Conservation (phyloP, 345 rosid species). For the Arabis alpina region DNA sequence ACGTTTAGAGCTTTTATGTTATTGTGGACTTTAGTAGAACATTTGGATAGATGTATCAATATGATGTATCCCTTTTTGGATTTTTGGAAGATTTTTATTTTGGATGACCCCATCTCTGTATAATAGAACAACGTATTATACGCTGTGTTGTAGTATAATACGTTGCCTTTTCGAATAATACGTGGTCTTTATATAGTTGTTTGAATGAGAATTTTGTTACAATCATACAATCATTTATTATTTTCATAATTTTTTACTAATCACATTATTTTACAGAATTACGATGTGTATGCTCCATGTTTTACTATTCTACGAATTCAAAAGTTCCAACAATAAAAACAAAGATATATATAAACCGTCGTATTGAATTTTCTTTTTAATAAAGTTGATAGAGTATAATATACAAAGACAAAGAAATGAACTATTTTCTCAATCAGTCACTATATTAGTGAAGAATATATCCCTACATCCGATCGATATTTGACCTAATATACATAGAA, state of each 20-base stretch:
- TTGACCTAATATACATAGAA: no score
- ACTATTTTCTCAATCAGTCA: not conserved
- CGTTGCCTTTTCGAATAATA: not conserved
- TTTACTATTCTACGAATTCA: not conserved
- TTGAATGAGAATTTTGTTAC: not conserved
- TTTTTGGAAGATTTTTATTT: not conserved
- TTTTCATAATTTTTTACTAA: not conserved
- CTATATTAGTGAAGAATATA: not conserved
- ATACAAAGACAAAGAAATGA: not conserved
- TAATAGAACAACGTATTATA: slow-evolving; percentile 5
- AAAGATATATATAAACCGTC: not conserved
- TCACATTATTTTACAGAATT: not conserved
- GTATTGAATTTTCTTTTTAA: no score
- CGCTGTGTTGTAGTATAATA: no score
- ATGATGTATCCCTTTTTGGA: slow-evolving; percentile 26
- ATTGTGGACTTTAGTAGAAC: slow-evolving; percentile 11
- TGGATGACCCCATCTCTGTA: slow-evolving; percentile 1
- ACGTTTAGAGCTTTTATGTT: slow-evolving; percentile 3
- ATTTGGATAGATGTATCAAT: slow-evolving; percentile 25
- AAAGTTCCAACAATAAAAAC: not conserved
- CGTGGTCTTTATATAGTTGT: no score
- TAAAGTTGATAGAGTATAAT: no score
- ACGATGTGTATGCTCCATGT: no score
- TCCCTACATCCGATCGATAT: no score
- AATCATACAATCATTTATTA: not conserved